A percentile compares a stretch with the other conserved stretches of the same genome.
Evolutionary conservation across 2,329 filamentous ascomycete genomes (phyloP).

Genomic region (Talaromyces funiculosus): DNA sequence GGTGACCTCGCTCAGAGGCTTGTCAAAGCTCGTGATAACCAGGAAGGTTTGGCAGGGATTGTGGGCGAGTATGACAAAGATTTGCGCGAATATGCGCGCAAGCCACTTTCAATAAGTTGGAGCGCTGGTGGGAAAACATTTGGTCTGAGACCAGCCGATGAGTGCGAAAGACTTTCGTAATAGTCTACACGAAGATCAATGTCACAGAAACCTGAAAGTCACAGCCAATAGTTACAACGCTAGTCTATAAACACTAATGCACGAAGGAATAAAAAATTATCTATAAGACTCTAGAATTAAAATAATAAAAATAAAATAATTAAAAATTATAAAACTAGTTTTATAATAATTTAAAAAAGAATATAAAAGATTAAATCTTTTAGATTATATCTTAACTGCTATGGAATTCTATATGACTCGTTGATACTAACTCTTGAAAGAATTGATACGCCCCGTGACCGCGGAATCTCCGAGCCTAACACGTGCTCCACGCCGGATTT

Average conservation of each 20-base stretch:
- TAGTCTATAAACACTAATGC: too few species aligned
- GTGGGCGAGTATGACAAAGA: conserved; percentile 19
- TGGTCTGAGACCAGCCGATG: conserved; percentile 17
- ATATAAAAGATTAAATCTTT: background rate
- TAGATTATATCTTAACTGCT: background rate
- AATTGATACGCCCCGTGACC: background rate
- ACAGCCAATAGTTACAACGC: too few species aligned
- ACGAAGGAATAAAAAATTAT: too few species aligned
- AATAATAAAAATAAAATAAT: background rate
- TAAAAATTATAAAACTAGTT: background rate
- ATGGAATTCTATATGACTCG: background rate
- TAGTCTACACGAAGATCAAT: too few species aligned
- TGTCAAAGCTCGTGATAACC: conserved; percentile 10
- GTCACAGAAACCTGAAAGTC: too few species aligned
- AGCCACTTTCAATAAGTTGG: conserved; percentile 20
- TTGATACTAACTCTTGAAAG: background rate
- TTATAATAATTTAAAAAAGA: background rate
- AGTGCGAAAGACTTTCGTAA: conserved; percentile 16
- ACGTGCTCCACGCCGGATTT: background rate
- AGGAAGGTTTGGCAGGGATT: background rate
- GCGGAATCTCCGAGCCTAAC: background rate
- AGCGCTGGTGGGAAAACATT: conserved; percentile 20
- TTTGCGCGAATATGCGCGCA: conserved; percentile 19
- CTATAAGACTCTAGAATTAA: too few species aligned
- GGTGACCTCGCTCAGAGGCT: conserved; percentile 30